Conservation (phyloP, 2,329 filamentous ascomycete species). For the Trichoderma pleuroti region DNA sequence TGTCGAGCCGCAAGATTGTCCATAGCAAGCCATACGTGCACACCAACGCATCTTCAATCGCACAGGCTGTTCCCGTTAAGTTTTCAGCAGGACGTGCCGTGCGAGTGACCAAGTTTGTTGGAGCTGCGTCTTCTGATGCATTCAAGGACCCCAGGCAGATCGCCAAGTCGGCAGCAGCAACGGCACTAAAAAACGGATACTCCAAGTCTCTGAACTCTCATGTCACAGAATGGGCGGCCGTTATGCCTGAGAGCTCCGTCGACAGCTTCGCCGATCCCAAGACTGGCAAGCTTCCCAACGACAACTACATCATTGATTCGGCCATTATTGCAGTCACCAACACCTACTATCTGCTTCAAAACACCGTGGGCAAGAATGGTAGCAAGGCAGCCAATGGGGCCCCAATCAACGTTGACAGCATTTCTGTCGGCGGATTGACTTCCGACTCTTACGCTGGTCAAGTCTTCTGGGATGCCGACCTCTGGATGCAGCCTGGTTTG, state of each 20-base stretch:
- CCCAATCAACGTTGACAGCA: constrained; percentile 32
- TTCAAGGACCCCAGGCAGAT: constrained; percentile 54
- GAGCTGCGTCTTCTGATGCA: constrained; percentile 65
- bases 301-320: constrained; percentile 53
- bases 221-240: constrained; percentile 56
- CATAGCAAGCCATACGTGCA: constrained; percentile 47
- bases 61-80: constrained; percentile 53
- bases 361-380: constrained; percentile 39
- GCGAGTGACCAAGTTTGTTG: constrained; percentile 63
- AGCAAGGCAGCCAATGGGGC: constrained; percentile 45
- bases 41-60: constrained; percentile 60
- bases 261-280: constrained; percentile 55
- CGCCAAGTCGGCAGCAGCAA: constrained; percentile 53
- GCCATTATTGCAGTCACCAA: constrained; percentile 53
- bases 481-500: constrained; percentile 30
- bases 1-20: constrained; percentile 41
- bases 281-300: constrained; percentile 54
- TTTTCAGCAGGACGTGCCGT: constrained; percentile 51
- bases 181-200: constrained; percentile 49
- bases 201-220: constrained; percentile 53
- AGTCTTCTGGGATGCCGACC: constrained; percentile 32
- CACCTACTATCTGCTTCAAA: constrained; percentile 54
- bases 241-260: constrained; percentile 59
- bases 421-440: constrained; percentile 28
- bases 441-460: constrained; percentile 31